Base-by-base conservation (phyloP, 1,284 basidiomycete genomes). In the Trichosporon sp. region DNA sequence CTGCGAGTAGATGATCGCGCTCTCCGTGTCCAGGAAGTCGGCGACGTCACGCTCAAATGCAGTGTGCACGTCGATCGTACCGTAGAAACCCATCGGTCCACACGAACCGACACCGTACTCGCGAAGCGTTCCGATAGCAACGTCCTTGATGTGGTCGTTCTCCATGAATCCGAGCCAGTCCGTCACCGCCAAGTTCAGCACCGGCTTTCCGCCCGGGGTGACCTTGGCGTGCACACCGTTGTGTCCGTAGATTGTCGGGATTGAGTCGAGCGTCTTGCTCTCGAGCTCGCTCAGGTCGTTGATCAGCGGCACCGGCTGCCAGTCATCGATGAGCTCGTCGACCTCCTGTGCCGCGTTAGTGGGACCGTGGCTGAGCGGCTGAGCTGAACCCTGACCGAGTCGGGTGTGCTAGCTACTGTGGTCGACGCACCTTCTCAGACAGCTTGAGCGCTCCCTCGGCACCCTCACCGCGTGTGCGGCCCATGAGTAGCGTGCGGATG, bases 51-150 rank as follows among this genome's bases (percentile, higher is more conserved):
- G 87, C 85, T 99, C 97, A 73, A 98, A 86, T 65, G 92, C 88
- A 80, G 93, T 90, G 81, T 99, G 96, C 7, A 97, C 93, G 77
- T 99, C 96, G 72, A 98, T 89, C 8, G 92, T 97, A 26, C 97
- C 97, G 84, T 99, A 99, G 86, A 99, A 99, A 7, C 96, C 95
- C 38, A 96, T 92, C 48, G 97, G 97, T 14, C 96, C 96, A 80
- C 97, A 99, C 76, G 92, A 93, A 4, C 96, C 97, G 1, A 98
- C 89, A 43, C 97, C 97, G 77, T 98, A 98, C 81, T 92, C 91
- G 69, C 91, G 87, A n/a, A 99, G 86, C 0, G 91, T 93, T 70
- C 93, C 91, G 26, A 97, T 88, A 5, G 95, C 94, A 54, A 90
- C 89, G 67, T 92, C 88, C 82, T 95, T 95, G 83, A 99, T 90